Evolutionary conservation across 1,139 yeast genomes (phyloP), one percentile per base, ranked within the genome.

Genomic region (Pichia sp.): DNA sequence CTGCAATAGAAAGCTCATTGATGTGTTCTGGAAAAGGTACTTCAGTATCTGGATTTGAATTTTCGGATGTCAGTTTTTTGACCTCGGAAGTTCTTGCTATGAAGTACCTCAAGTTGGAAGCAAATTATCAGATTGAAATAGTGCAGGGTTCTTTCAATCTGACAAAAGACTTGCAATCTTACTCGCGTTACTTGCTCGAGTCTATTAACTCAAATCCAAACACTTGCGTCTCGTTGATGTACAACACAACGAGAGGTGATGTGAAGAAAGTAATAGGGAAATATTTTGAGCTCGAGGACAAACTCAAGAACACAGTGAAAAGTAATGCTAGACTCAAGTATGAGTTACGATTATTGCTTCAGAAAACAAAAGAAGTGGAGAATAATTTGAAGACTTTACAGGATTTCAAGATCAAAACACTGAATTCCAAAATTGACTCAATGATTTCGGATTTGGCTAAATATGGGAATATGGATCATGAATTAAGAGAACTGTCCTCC

Each of bases 361-460:
- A 85, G 54, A 82, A 93, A 62, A 79, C 92, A 54, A 81, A 84
- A 54, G 98, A 93, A 65, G 84, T 90, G 30, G 96, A 89, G 61
- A 90, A 87, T 43, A 80, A 85, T 55, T 68, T 75, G 36, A 64
- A 63, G 48, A 61, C 73, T 60, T 55, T 67, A 41, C 58, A 64
- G 45, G 69, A 68, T 47, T 66, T 69, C 58, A 75, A 54, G 77
- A 87, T 58, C 77, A 80, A 55, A 26, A 54, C 62, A 6, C 47
- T 67, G n/a, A 57, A 61, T 15, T 43, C 52, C 4, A 59, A 57
- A n/a, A 59, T 67, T 29, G 49, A 57, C 2, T 54, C 51, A 3
- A 34, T 63, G 41, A 44, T 55, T 5, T 23, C 47, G 8, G 46
- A 47, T 3, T 38, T 47, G 32, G 31, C 31, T 8, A 47, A 26